Conservation (phyloP, 2,329 filamentous ascomycete genomes). For the Colletotrichum camelliae region DNA sequence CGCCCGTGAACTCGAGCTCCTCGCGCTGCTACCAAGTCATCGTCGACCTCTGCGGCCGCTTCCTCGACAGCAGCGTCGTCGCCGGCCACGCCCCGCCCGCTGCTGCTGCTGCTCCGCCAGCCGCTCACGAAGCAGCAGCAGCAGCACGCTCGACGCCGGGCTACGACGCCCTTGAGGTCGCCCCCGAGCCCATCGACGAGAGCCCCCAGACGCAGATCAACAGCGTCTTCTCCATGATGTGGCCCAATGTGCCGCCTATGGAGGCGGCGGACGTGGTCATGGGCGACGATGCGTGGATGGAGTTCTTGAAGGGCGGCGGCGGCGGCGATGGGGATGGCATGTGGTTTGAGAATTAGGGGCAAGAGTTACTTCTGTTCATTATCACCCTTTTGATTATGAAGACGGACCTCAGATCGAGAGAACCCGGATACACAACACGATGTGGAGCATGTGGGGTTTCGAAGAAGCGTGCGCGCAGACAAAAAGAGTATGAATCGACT, state of each 20-base stretch:
- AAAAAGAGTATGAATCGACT: no score
- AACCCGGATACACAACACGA: no score
- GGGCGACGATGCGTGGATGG: slow-evolving; percentile 42
- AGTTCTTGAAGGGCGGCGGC: slow-evolving; percentile 31
- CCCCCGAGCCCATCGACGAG: slow-evolving; percentile 34
- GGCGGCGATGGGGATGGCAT: slow-evolving; percentile 15
- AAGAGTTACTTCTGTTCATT: background rate
- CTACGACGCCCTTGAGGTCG: background rate
- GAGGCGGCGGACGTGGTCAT: slow-evolving; percentile 42
- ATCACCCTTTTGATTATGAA: no score
- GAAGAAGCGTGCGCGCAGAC: no score
- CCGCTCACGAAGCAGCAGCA: background rate
- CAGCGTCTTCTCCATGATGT: slow-evolving; percentile 49
- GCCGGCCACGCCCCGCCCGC: background rate
- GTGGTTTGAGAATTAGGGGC: background rate
- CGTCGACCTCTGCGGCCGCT: slow-evolving; percentile 43
- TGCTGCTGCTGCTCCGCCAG: background rate
- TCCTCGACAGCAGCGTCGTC: slow-evolving; percentile 27
- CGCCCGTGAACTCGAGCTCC: slow-evolving; percentile 43
- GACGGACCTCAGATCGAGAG: no score
- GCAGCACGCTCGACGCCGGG: background rate
- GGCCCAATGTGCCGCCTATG: slow-evolving; percentile 44
- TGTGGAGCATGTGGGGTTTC: no score
- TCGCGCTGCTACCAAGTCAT: slow-evolving; percentile 47
- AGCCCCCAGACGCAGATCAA: slow-evolving; percentile 48